A percentile compares a stretch with the other conserved stretches of the same genome.
These are phyloP conservation scores for Stenocarpella maydis DNA, from an alignment of 2,329 filamentous ascomycete species.

Conservation along the genomic window DNA sequence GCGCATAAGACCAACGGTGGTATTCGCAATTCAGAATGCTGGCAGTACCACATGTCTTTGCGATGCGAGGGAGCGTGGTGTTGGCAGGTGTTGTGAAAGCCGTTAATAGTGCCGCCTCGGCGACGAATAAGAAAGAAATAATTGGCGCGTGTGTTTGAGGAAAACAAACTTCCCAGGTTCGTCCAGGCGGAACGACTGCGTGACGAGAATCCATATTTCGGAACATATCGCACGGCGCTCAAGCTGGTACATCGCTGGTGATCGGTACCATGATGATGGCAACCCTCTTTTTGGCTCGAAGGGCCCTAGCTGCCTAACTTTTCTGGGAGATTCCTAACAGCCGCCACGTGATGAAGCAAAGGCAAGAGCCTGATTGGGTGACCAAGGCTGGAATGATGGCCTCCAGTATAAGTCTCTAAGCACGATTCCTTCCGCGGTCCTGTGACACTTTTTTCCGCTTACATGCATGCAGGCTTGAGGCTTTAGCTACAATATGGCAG, in stretches of 20 bases:
- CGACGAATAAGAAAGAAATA: slow-evolving; percentile 51
- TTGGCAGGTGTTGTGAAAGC: slow-evolving; percentile 55
- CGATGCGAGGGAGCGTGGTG: slow-evolving; percentile 53
- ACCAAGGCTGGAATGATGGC: not conserved
- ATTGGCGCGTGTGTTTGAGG: slow-evolving; percentile 44
- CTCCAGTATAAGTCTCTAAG: not conserved
- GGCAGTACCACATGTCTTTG: slow-evolving; percentile 47
- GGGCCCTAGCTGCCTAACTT: slow-evolving; percentile 13
- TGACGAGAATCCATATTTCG: slow-evolving; percentile 49
- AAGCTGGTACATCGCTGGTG: slow-evolving; percentile 52
- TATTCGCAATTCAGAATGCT: slow-evolving; percentile 53
- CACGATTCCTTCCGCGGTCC: not conserved
- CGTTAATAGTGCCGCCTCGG: slow-evolving; percentile 45
- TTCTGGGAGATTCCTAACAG: slow-evolving; percentile 22
- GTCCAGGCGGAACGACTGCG: slow-evolving; percentile 46
- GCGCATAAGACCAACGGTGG: slow-evolving; percentile 55
- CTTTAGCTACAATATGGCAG: not conserved
- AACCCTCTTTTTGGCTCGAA: slow-evolving; percentile 46
- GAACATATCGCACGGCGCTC: slow-evolving; percentile 55
- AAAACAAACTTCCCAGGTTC: slow-evolving; percentile 49
- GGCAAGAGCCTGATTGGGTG: not conserved
- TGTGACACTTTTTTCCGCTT: not conserved
- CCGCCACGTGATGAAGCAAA: slow-evolving; percentile 26
- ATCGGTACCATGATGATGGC: slow-evolving; percentile 54
- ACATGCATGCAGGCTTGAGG: slow-evolving; percentile 2